These are phyloP conservation scores for Xylaria sp. DNA, from an alignment of 2,329 filamentous ascomycete genomes.

Conservation along the genomic window DNA sequence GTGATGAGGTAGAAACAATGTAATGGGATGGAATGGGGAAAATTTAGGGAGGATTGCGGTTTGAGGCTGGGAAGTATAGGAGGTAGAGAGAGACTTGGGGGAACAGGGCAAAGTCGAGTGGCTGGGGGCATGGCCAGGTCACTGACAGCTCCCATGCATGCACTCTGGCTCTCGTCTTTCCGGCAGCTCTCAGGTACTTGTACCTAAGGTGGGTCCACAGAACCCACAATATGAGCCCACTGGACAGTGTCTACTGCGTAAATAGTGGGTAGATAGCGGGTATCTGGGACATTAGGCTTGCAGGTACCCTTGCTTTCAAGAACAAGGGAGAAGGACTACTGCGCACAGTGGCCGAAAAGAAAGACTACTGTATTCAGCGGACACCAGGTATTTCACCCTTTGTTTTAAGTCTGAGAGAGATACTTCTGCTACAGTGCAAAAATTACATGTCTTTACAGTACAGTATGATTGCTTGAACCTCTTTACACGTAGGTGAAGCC, in stretches of 20 bases:
- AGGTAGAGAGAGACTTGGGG: slow-evolving; percentile 21
- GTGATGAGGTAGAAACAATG: slow-evolving; percentile 21
- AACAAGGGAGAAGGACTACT: too few relatives aligned
- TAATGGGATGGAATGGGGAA: slow-evolving; percentile 25
- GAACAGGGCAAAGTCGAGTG: slow-evolving; percentile 31
- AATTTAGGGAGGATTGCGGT: slow-evolving; percentile 25
- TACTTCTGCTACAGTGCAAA: neutral
- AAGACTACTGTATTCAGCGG: too few relatives aligned
- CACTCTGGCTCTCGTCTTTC: neutral
- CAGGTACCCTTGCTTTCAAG: too few relatives aligned
- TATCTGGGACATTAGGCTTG: too few relatives aligned
- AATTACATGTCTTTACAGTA: neutral
- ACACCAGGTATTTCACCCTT: too few relatives aligned
- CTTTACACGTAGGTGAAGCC: neutral
- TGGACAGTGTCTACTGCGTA: too few relatives aligned
- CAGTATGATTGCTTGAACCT: neutral
- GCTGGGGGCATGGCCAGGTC: slow-evolving; percentile 32
- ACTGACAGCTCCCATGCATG: slow-evolving; percentile 27
- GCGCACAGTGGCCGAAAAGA: too few relatives aligned
- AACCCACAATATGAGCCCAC: too few relatives aligned
- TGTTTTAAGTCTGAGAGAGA: too few relatives aligned
- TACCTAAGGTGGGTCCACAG: neutral
- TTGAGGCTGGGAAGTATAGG: slow-evolving; percentile 19
- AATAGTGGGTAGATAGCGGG: too few relatives aligned
- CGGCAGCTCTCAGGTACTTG: neutral